phyloP scores from a whole-genome alignment of 331 rosid genomes.

The Pyrus hybrid region DNA sequence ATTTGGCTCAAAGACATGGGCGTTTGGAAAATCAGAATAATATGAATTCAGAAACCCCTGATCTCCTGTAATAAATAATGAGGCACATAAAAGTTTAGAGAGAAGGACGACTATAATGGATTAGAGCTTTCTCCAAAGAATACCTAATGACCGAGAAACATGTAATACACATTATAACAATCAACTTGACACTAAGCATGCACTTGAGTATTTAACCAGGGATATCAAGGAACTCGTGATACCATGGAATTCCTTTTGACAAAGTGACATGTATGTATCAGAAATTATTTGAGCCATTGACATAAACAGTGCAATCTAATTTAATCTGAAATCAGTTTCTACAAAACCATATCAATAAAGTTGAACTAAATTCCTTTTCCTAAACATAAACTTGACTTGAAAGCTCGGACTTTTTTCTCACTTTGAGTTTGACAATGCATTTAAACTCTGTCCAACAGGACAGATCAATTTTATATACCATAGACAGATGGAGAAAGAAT shows the following conservation, averaged over 20 bases:
- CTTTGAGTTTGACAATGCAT: background rate
- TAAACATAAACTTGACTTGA: background rate
- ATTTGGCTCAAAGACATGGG: conserved; percentile 90
- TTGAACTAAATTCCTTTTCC: background rate
- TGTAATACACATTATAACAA: background rate
- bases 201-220: background rate
- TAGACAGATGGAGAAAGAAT: background rate
- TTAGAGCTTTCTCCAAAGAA: background rate
- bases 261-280: background rate
- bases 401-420: background rate
- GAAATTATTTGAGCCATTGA: background rate
- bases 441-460: background rate
- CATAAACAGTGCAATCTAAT: background rate
- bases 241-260: background rate
- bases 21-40: conserved; percentile 75
- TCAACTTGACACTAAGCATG: background rate
- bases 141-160: background rate
- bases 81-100: background rate
- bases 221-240: background rate
- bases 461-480: background rate
- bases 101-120: background rate
- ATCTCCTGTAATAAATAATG: conserved; percentile 56
- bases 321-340: background rate
- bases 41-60: conserved; percentile 98
- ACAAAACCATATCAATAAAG: background rate